Evolutionary conservation across 768 basidiomycete species (phyloP).

Genomic region (Gelatoporia subvermispora): DNA sequence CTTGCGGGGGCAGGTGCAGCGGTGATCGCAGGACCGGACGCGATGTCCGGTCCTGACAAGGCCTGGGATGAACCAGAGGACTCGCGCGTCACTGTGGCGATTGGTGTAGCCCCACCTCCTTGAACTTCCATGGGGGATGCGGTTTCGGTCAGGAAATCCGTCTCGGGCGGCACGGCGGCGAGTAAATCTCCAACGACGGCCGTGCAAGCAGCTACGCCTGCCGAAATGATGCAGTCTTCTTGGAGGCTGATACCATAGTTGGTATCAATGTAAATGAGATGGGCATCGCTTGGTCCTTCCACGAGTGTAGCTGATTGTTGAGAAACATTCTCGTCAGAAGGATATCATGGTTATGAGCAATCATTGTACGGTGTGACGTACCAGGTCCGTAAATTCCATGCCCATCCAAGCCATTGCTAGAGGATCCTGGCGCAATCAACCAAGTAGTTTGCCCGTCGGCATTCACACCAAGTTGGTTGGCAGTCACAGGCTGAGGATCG

Average conservation of each 20-base stretch:
- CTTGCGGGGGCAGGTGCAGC: too few species aligned
- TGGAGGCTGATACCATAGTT: conserved; percentile 9
- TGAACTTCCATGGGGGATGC: conserved; percentile 25
- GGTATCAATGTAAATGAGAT: conserved; percentile 30
- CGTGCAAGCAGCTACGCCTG: conserved; percentile 23
- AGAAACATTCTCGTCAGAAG: too few species aligned
- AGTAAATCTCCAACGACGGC: conserved; percentile 8
- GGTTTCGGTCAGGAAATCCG: conserved; percentile 15
- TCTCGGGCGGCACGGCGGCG: neutral
- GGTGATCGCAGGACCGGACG: too few species aligned
- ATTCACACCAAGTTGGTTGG: conserved; percentile 37
- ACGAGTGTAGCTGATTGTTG: conserved; percentile 43
- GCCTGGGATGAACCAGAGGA: too few species aligned
- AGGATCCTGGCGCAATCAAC: conserved; percentile 30
- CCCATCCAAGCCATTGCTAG: conserved; percentile 29
- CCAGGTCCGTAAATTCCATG: conserved; percentile 35
- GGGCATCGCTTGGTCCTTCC: conserved; percentile 36
- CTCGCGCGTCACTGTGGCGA: neutral
- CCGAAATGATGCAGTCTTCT: conserved; percentile 23
- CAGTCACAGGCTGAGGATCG: conserved; percentile 40
- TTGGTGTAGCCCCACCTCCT: conserved; percentile 16
- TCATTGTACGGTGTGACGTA: too few species aligned
- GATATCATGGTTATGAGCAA: too few species aligned
- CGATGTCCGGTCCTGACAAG: too few species aligned
- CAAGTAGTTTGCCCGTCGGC: conserved; percentile 39